Percentiles rank a stretch among this genome's conserved stretches.
These are phyloP conservation scores for Hyaloscypha finlandica DNA, from an alignment of 495 filamentous ascomycete species.

Conservation along the genomic window DNA sequence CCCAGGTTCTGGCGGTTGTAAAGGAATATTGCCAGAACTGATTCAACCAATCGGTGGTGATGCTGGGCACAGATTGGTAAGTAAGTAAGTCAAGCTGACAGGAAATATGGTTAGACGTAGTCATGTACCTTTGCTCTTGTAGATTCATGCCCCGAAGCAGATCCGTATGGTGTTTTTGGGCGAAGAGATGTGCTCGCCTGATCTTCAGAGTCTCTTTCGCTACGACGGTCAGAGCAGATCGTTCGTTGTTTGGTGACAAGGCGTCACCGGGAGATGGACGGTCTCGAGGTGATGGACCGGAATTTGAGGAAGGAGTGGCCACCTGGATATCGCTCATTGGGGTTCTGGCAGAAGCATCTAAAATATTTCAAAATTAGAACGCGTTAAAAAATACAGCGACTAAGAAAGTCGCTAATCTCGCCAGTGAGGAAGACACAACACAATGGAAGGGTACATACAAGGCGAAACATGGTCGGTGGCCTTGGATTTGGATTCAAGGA, in stretches of 20 bases:
- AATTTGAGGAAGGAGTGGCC: conserved; percentile 26
- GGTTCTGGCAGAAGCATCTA: conserved; percentile 11
- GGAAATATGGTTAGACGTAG: conserved; percentile 3
- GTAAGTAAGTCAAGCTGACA: not conserved
- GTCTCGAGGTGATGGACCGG: conserved; percentile 12
- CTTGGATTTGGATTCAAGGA: conserved; percentile 21
- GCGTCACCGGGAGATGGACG: conserved; percentile 32
- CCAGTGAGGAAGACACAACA: not conserved
- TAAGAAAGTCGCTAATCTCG: not conserved
- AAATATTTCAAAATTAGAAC: conserved; percentile 11
- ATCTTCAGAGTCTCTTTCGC: conserved; percentile 31
- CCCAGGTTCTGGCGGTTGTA: conserved; percentile 46
- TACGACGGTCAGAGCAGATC: conserved; percentile 31
- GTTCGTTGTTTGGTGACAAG: conserved; percentile 27
- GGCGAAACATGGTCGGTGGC: conserved; percentile 29
- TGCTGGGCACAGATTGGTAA: conserved; percentile 12
- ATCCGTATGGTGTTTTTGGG: conserved; percentile 35
- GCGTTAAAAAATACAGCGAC: not conserved
- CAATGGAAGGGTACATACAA: conserved; percentile 7
- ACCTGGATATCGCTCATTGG: conserved; percentile 31
- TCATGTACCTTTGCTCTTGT: conserved; percentile 33
- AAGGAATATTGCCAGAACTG: conserved; percentile 47
- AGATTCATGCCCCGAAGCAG: conserved; percentile 33
- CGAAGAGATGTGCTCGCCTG: conserved; percentile 38
- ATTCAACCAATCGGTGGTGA: conserved; percentile 39